Base-by-base conservation (phyloP, 129 eudicot genomes). In the Scalesia atractyloides region DNA sequence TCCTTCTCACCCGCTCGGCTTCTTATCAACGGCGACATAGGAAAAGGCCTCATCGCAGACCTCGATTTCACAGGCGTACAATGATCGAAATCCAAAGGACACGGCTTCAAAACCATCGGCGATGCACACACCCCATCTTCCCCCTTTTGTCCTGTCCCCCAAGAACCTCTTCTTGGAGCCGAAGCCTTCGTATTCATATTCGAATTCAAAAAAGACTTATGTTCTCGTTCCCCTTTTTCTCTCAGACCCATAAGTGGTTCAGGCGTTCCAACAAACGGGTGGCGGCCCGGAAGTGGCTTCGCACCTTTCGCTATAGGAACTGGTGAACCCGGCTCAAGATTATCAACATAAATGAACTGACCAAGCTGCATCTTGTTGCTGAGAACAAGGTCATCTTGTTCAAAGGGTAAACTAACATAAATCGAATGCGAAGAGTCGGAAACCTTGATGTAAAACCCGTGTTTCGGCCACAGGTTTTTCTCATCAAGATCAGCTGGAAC, bases 401-500 rank as follows among this genome's bases (percentile, higher is more conserved):
- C 99, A 63, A 82, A 88, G 5, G 99, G 97, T 43, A 94, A 74
- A 57, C 91, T 84, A 0, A 83, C 99, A 26, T 94, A 94, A 1
- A 90, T 90, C 1, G 99, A 94, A 24, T 90, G 99, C 0, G 99
- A 94, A 13, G 99, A 94, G 63, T 94, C 99, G 0, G 99, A 90
- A 0, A 94, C 84, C n/a, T 94, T 94, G 1, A 94, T 81, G 77
- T 86, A 94, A 64, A 94, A 94, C 16, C 99, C 99, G 4, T 87
- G 96, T 52, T 90, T 94, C 0, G 99, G 99, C 84, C 91, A 80
- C 4, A 94, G 82, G 34, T 79, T 86, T 30, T 90, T 90, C 76
- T 90, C 99, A 53, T 90, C 97, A 15, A 94, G 94, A 81, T 90
- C 97, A 9, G 97, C 97, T 8, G 99, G 99, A 37, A 94, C 99